Evolutionary conservation across 192 early-diverging fungal genomes (phyloP).

Genomic region (Podila minutissima): DNA sequence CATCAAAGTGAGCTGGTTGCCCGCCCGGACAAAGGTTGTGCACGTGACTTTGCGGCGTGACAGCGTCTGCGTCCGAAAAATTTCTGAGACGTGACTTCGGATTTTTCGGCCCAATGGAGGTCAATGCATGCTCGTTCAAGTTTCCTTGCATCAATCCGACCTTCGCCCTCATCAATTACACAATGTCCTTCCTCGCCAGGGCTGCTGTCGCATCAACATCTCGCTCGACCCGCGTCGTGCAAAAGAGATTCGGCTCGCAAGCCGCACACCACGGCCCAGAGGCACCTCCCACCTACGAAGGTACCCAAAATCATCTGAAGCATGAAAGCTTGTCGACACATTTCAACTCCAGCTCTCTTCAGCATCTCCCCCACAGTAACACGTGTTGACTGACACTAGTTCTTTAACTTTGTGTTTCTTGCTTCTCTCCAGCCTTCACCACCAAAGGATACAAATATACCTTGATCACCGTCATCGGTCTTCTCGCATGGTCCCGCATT

Average conservation of each 20-base stretch:
- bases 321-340: too few relatives aligned
- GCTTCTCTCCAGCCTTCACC: constrained; percentile 22
- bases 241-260: constrained; percentile 48
- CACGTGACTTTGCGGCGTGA: too few relatives aligned
- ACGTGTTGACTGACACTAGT: background rate
- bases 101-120: too few relatives aligned
- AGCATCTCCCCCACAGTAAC: background rate
- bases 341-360: too few relatives aligned
- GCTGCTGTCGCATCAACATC: constrained; percentile 31
- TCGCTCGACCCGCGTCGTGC: constrained; percentile 45
- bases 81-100: too few relatives aligned
- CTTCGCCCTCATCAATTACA: background rate
- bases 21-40: too few relatives aligned
- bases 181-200: constrained; percentile 43
- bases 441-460: constrained; percentile 34
- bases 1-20: too few relatives aligned
- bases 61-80: too few relatives aligned
- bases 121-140: too few relatives aligned
- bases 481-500: constrained; percentile 45
- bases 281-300: constrained; percentile 45
- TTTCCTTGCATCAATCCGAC: background rate
- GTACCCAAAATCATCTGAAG: constrained; percentile 2
- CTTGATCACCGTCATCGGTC: constrained; percentile 26
- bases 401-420: background rate
- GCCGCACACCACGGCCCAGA: constrained; percentile 36